phyloP scores from a whole-genome alignment of 2,329 filamentous ascomycete genomes.

The Sporothrix mexicana region DNA sequence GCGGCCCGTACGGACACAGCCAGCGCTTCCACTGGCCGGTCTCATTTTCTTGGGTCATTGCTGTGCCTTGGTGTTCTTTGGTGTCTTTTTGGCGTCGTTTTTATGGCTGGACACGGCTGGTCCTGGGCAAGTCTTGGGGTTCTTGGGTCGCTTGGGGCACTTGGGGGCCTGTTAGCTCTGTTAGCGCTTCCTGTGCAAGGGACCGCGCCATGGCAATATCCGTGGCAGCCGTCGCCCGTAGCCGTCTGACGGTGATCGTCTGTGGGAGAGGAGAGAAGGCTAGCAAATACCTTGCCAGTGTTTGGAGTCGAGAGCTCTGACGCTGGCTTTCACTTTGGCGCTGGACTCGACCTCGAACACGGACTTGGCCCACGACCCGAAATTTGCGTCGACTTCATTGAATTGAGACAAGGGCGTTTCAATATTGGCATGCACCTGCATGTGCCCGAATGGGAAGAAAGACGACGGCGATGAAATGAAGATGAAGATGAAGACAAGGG shows the following conservation, averaged over 20 bases:
- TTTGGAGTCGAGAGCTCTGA: background rate
- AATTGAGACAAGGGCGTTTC: conserved; percentile 19
- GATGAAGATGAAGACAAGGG: background rate
- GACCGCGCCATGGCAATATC: conserved; percentile 12
- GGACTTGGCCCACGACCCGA: background rate
- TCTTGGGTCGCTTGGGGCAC: background rate
- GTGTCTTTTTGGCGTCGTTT: background rate
- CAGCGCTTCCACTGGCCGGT: conserved; percentile 27
- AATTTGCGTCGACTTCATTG: background rate
- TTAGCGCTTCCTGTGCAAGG: background rate
- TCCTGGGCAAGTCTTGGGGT: no score
- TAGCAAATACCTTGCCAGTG: background rate
- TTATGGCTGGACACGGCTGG: no score
- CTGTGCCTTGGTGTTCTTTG: conserved; percentile 1
- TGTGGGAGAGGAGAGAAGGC: background rate
- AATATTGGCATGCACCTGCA: conserved; percentile 23
- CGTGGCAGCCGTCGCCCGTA: background rate
- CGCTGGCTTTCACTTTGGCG: no score
- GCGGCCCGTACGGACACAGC: conserved; percentile 26
- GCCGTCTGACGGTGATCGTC: no score
- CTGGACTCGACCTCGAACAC: background rate
- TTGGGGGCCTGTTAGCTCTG: background rate
- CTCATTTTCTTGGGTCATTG: background rate
- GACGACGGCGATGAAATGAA: no score
- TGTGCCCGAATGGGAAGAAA: background rate